phyloP scores from a whole-genome alignment of 2,329 filamentous ascomycete genomes.

The Canariomyces notabilis region DNA sequence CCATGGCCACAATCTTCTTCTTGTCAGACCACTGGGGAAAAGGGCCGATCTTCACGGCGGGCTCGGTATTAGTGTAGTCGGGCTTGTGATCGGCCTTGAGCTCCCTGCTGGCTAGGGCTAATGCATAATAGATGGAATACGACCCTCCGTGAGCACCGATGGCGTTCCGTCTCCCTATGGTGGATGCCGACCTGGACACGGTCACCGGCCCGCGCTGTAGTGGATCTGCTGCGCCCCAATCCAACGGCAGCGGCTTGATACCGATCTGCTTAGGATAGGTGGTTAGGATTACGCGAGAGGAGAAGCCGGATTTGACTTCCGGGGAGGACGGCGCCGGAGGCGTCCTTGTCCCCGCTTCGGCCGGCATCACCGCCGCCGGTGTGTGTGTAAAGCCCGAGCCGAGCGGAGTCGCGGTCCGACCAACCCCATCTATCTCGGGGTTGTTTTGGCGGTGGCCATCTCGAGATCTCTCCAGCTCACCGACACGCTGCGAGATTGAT shows the following conservation, averaged over 20 bases:
- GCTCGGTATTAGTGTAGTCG: conserved; percentile 74
- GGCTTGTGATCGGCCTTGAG: conserved; percentile 73
- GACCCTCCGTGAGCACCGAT: conserved; percentile 62
- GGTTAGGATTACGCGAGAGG: conserved; percentile 52
- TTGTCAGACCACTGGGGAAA: conserved; percentile 85
- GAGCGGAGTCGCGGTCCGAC: conserved; percentile 16
- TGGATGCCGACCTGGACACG: conserved; percentile 70
- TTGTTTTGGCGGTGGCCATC: conserved; percentile 4
- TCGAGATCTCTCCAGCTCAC: conserved; percentile 19
- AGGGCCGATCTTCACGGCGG: conserved; percentile 81
- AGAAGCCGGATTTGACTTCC: conserved; percentile 41
- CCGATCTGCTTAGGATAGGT: conserved; percentile 94
- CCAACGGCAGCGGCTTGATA: conserved; percentile 82
- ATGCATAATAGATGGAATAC: conserved; percentile 91
- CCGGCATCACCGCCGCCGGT: conserved; percentile 23
- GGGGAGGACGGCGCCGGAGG: conserved; percentile 26
- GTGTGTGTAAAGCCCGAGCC: conserved; percentile 19
- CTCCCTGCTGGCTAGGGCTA: conserved; percentile 88
- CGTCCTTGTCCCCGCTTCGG: conserved; percentile 24
- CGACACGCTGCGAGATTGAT: conserved; percentile 32
- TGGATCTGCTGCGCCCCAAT: conserved; percentile 79
- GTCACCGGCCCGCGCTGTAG: conserved; percentile 77
- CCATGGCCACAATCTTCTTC: conserved; percentile 97
- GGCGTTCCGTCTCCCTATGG: conserved; percentile 78
- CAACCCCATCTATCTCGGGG: conserved; percentile 2